Base-by-base conservation (phyloP, 805 yeast genomes). In the Candida coleopterorum region DNA sequence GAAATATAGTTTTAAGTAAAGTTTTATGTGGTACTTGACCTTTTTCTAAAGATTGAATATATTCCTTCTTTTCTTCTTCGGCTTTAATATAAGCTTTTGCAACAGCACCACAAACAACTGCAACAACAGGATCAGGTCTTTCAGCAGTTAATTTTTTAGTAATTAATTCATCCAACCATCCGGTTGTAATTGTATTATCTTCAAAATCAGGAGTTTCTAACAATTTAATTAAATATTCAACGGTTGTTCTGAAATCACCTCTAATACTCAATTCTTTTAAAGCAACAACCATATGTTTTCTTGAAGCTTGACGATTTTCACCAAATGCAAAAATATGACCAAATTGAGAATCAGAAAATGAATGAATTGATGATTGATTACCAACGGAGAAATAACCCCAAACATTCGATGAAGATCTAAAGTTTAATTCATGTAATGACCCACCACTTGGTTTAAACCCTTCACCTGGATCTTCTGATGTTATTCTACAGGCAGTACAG, bases 301-400 rank as follows among this genome's bases (percentile, higher is more conserved):
- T 85, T 23, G 96, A 86, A 25, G 95, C 95, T 62, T 86, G 94
- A 69, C 99, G 84, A 58, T 89, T 90, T 69, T 93, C 98, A 61
- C 98, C 98, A 64, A 90, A 94, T 23, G 99, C 97, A 62, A 93
- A 93, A 44, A 93, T 93, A 63, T 93, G 99, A 61, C 99, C 99
- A 55, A 93, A 93, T 67, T 93, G 99, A 39, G 98, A 90, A 64
- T 93, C 99, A 21, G 96, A 84, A 69, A 88, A 94, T 4, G 97
- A 88, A 66, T 93, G 99, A 54, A 93, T 94, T 36, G 96, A 89
- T 44, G 97, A 95, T 60, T 86, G 90, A 66, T 85, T 88, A 50
- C 93, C 87, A 37, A 93, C 97, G 14, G 96, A 87, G 77, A 93
- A 93, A 62, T 93, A 93, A 70, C 99, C 99, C 99, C 99, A 93